Percentiles rank a stretch among this genome's conserved stretches.
These are phyloP conservation scores for Monosporascus sp. DNA, from an alignment of 2,329 filamentous ascomycete species.

Conservation along the genomic window DNA sequence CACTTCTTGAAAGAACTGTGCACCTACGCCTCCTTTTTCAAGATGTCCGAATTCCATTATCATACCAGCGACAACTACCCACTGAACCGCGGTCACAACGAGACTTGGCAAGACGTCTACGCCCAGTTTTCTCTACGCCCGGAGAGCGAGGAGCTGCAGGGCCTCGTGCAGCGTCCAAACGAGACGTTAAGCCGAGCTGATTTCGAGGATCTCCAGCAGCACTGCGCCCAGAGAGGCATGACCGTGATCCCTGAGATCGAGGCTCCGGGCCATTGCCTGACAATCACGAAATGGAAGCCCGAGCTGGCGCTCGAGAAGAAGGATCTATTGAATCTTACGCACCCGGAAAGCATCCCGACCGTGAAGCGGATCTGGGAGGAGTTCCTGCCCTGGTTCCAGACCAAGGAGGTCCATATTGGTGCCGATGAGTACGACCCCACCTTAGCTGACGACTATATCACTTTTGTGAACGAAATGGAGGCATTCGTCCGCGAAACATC, in stretches of 20 bases:
- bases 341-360: constrained; percentile 47
- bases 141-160: constrained; percentile 28
- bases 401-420: constrained; percentile 49
- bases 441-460: constrained; percentile 42
- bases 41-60: constrained; percentile 43
- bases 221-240: constrained; percentile 45
- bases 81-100: constrained; percentile 38
- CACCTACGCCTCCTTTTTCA: constrained; percentile 41
- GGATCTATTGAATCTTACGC: constrained; percentile 45
- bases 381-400: constrained; percentile 50
- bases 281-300: constrained; percentile 50
- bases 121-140: constrained; percentile 37
- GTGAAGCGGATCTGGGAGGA: constrained; percentile 46
- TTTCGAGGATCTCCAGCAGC: constrained; percentile 42
- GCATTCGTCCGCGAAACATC: constrained; percentile 30
- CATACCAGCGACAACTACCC: constrained; percentile 45
- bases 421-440: constrained; percentile 46
- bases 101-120: constrained; percentile 39
- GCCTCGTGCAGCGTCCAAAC: constrained; percentile 37
- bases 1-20: constrained; percentile 37
- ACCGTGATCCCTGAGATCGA: constrained; percentile 52
- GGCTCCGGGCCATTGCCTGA: constrained; percentile 46
- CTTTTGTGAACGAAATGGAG: constrained; percentile 46
- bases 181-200: constrained; percentile 39
- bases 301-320: constrained; percentile 40